Conservation (phyloP, 2,329 filamentous ascomycete genomes). For the Leptographium wingfieldii region DNA sequence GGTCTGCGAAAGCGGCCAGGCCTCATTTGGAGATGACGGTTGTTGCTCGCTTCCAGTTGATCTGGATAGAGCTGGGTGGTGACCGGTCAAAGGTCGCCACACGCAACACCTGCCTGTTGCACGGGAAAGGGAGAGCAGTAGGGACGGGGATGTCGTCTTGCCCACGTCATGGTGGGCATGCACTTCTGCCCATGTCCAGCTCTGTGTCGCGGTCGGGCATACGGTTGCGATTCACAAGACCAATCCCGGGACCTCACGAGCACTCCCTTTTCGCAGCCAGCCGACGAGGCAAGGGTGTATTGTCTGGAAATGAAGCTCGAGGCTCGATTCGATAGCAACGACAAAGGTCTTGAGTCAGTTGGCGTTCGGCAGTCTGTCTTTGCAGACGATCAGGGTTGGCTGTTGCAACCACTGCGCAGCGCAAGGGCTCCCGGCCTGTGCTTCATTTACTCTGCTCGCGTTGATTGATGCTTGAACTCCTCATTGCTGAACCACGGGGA, state of each 20-base stretch:
- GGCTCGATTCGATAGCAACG: neutral
- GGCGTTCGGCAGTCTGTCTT: neutral
- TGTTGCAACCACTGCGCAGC: neutral
- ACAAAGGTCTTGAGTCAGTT: neutral
- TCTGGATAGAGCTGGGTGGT: neutral
- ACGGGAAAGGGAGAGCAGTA: neutral
- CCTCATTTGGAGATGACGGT: slow-evolving; percentile 1
- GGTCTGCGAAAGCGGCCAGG: neutral
- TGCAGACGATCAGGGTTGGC: neutral
- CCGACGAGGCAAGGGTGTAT: neutral
- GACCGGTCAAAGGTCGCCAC: slow-evolving; percentile 1
- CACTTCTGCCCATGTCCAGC: neutral
- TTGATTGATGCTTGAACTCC: neutral
- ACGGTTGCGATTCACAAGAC: neutral
- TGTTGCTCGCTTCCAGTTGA: neutral
- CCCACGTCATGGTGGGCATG: neutral
- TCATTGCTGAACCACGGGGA: neutral
- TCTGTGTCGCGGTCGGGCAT: neutral
- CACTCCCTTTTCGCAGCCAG: neutral
- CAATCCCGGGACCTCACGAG: neutral
- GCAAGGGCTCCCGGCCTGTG: neutral
- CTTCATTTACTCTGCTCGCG: neutral
- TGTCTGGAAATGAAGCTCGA: neutral
- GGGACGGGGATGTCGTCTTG: neutral
- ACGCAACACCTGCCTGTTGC: neutral